These are phyloP conservation scores for Hypsizygus marmoreus DNA, from an alignment of 768 basidiomycete genomes.

Conservation along the genomic window DNA sequence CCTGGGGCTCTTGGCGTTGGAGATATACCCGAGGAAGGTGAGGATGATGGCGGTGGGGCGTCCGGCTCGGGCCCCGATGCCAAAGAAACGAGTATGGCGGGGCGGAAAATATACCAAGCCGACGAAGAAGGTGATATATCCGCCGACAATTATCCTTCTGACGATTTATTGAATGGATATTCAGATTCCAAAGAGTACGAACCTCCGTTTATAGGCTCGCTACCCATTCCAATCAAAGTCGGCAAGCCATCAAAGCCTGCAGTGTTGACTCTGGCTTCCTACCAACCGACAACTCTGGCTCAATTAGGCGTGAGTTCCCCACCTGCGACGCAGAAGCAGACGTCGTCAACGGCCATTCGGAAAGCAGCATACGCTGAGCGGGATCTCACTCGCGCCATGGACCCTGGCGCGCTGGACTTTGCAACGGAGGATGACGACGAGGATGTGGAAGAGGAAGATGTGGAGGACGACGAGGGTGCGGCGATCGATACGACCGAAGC, in stretches of 20 bases:
- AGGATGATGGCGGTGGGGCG: slow-evolving; percentile 18
- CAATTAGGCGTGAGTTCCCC: slow-evolving; percentile 36
- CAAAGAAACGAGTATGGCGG: too few species aligned
- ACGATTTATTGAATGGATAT: too few species aligned
- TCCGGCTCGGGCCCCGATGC: too few species aligned
- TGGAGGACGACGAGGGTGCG: slow-evolving; percentile 19
- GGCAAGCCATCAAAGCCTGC: slow-evolving; percentile 35
- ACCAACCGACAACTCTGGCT: slow-evolving; percentile 52
- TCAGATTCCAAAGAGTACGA: too few species aligned
- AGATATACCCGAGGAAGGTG: slow-evolving; percentile 33
- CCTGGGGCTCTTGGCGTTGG: slow-evolving; percentile 19
- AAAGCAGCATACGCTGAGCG: slow-evolving; percentile 69
- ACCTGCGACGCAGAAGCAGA: slow-evolving; percentile 27
- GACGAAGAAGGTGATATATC: too few species aligned
- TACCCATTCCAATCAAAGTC: slow-evolving; percentile 63
- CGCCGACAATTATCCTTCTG: too few species aligned
- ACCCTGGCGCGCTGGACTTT: slow-evolving; percentile 73
- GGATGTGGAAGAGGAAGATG: slow-evolving; percentile 31
- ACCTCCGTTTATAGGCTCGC: slow-evolving; percentile 46
- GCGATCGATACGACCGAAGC: slow-evolving; percentile 27
- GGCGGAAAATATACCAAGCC: too few species aligned
- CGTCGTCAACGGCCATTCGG: slow-evolving; percentile 53
- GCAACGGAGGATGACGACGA: slow-evolving; percentile 51
- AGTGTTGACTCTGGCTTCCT: slow-evolving; percentile 55
- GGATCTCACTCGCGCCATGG: slow-evolving; percentile 61